A percentile compares a stretch with the other conserved stretches of the same genome.
Conservation (phyloP, 768 basidiomycete genomes). For the Cystofilobasidium ferigula region DNA sequence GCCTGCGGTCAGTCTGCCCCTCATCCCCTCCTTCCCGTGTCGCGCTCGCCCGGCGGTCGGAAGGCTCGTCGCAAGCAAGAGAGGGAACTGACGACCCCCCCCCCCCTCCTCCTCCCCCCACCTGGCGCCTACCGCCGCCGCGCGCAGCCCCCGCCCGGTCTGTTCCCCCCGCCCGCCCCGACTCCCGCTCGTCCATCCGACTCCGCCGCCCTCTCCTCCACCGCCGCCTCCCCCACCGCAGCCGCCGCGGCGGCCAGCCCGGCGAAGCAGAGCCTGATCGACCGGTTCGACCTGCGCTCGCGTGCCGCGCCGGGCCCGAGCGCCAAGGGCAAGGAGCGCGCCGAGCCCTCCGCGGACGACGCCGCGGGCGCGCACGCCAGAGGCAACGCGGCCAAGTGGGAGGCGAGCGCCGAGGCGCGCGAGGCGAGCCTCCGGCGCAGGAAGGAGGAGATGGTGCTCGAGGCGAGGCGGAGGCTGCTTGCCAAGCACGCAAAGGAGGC, state of each 20-base stretch:
- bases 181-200: background rate
- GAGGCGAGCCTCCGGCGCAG: background rate
- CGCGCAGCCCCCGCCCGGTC: slow-evolving; percentile 2
- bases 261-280: slow-evolving; percentile 12
- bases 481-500: background rate
- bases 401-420: background rate
- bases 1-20: slow-evolving; percentile 8
- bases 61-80: too few relatives aligned
- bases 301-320: slow-evolving; percentile 6
- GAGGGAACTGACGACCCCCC: too few relatives aligned
- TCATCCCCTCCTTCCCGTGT: background rate
- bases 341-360: background rate
- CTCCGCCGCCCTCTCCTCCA: background rate
- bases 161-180: slow-evolving; percentile 10
- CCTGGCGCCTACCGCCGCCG: too few relatives aligned
- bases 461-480: background rate
- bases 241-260: background rate
- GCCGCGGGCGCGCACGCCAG: background rate
- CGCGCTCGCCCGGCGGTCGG: background rate
- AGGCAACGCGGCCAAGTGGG: background rate
- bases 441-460: background rate
- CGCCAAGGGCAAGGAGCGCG: slow-evolving; percentile 24
- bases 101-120: background rate
- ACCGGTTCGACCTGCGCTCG: slow-evolving; percentile 14
- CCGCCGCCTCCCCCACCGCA: background rate